Evolutionary conservation across 768 basidiomycete genomes (phyloP).

Genomic region (Russula sp.): DNA sequence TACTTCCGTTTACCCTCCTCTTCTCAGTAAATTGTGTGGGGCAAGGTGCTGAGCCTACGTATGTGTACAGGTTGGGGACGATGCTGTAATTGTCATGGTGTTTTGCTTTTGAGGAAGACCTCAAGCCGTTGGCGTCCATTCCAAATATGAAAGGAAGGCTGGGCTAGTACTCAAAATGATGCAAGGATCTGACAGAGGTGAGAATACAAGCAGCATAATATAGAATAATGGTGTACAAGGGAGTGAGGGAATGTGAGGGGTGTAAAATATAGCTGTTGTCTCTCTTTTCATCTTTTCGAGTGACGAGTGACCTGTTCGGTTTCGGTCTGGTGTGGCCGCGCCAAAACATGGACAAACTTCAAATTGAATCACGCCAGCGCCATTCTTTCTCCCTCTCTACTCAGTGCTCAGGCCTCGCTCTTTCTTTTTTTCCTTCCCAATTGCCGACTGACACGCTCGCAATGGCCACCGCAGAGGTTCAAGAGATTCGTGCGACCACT

Average conservation of each 20-base stretch:
- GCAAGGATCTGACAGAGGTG: background rate
- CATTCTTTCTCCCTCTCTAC: background rate
- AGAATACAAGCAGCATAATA: conserved; percentile 7
- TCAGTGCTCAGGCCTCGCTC: background rate
- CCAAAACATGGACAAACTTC: conserved; percentile 18
- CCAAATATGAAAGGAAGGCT: background rate
- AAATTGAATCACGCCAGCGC: conserved; percentile 2
- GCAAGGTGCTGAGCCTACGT: conserved; percentile 17
- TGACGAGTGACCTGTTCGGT: no score
- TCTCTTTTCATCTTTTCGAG: no score
- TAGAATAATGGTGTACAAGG: conserved; percentile 14
- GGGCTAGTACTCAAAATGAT: background rate
- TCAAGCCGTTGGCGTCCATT: background rate
- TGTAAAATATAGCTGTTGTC: background rate
- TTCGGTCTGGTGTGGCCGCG: background rate
- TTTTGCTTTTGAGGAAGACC: conserved; percentile 10
- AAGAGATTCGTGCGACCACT: conserved; percentile 84
- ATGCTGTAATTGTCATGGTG: conserved; percentile 20
- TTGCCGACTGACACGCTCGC: background rate
- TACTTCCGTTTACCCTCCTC: conserved; percentile 22
- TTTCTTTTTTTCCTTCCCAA: background rate
- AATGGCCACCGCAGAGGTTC: conserved; percentile 25
- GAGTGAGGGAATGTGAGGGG: background rate
- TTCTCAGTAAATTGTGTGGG: conserved; percentile 8
- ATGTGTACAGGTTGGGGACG: conserved; percentile 19